phyloP scores from a whole-genome alignment of 2,329 filamentous ascomycete species.

The Ophiostoma australiae region DNA sequence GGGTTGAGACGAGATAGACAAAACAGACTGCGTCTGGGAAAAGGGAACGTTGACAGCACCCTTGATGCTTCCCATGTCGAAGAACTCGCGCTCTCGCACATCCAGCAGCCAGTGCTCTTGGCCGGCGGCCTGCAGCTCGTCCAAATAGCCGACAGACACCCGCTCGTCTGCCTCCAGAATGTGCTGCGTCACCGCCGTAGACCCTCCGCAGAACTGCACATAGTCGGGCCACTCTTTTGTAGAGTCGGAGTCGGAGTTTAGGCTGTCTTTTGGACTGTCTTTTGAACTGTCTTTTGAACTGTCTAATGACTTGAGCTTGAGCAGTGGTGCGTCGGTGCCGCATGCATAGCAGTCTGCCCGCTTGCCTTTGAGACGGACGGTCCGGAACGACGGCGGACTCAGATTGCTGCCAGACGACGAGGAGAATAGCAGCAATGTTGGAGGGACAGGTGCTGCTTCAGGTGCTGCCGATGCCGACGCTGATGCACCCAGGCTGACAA shows the following conservation, averaged over 20 bases:
- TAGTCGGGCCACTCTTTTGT: conserved; percentile 65
- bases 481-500: conserved; percentile 40
- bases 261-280: too few species aligned
- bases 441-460: not conserved
- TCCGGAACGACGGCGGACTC: conserved; percentile 54
- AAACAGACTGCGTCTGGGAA: conserved; percentile 40
- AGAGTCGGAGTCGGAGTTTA: conserved; percentile 45
- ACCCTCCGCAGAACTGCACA: conserved; percentile 75
- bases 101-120: conserved; percentile 63
- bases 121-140: conserved; percentile 41
- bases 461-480: too few species aligned
- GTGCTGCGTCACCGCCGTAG: not conserved
- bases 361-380: conserved; percentile 65
- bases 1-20: not conserved
- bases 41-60: conserved; percentile 73
- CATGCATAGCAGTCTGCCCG: conserved; percentile 73
- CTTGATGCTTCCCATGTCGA: conserved; percentile 69
- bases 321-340: conserved; percentile 55
- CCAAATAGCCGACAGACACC: conserved; percentile 48
- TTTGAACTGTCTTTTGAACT: conserved; percentile 43
- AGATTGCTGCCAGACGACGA: conserved; percentile 36
- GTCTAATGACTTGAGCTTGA: not conserved
- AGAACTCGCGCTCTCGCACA: conserved; percentile 79
- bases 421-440: conserved; percentile 47
- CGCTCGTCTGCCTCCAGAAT: conserved; percentile 58